A percentile compares a stretch with the other conserved stretches of the same genome.
Evolutionary conservation across 768 basidiomycete genomes (phyloP).

Genomic region (Trametes elegans): DNA sequence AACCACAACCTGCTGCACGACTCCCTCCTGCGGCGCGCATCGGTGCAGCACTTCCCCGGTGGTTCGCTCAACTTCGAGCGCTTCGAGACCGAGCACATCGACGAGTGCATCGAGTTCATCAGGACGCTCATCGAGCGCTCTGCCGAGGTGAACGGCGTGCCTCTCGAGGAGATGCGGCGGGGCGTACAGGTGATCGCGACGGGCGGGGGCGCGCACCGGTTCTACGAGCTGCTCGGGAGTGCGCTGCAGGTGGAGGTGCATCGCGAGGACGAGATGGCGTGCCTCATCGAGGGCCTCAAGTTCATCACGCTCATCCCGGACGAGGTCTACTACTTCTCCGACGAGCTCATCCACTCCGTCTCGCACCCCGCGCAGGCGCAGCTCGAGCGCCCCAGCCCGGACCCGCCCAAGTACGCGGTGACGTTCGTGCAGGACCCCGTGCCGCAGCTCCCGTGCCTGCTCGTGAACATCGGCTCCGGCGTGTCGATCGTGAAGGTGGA

Average conservation of each 20-base stretch:
- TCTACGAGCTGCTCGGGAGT: conserved; percentile 76
- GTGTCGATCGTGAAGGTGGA: conserved; percentile 98
- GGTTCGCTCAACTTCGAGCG: conserved; percentile 97
- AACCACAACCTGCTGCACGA: conserved; percentile 51
- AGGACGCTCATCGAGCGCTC: conserved; percentile 83
- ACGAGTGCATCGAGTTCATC: conserved; percentile 83
- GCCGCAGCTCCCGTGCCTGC: conserved; percentile 90
- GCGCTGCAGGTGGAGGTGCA: conserved; percentile 81
- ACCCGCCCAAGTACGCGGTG: conserved; percentile 86
- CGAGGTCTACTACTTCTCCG: conserved; percentile 98
- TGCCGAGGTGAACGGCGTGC: conserved; percentile 81
- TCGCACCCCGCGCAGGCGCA: conserved; percentile 34
- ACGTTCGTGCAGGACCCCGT: conserved; percentile 82
- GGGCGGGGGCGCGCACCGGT: conserved; percentile 94
- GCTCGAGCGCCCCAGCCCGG: conserved; percentile 84
- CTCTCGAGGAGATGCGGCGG: conserved; percentile 85
- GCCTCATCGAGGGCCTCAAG: conserved; percentile 92
- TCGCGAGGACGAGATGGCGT: conserved; percentile 98
- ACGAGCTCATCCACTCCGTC: conserved; percentile 83
- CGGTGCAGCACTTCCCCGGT: conserved; percentile 85
- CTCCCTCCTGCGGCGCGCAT: conserved; percentile 64
- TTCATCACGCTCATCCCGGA: conserved; percentile 95
- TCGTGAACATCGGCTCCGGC: conserved; percentile 98
- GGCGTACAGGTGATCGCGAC: conserved; percentile 98
- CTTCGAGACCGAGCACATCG: conserved; percentile 90